Base-by-base conservation (phyloP, 129 eudicot species). In the Lactuca sativa region DNA sequence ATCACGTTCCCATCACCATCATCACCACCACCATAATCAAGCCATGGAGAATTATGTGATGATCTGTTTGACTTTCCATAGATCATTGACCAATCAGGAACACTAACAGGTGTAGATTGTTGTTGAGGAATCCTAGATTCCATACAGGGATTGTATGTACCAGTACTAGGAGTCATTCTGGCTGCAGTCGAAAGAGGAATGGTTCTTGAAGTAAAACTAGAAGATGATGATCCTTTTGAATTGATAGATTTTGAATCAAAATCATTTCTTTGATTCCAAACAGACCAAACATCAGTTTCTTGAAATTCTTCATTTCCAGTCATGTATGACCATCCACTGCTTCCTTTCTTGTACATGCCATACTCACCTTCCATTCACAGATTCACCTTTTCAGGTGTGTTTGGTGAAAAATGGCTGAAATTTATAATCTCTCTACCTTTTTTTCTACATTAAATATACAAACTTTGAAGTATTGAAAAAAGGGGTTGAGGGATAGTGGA, bases 11-110 rank as follows among this genome's bases (percentile, higher is more conserved):
- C 81, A 44, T 80, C 79, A 32, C 33, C 77, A 52, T 68, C 70
- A 59, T 52, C 75, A 62, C 77, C 74, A 15, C 40, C 76, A 59
- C 40, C 76, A 59, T 78, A 32, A 73, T 79, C 88, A 62, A 52
- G 76, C 76, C 84, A 67, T 59, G 82, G 62, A 73, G 73, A 56
- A 15, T 76, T 73, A 30, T 69, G 66, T 63, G 77, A 71, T 53
- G 73, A 59, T 21, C 69, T 82, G 62, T 72, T 85, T 6, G 88
- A 61, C 66, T 75, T 83, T 16, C 92, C 88, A 73, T 91, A 88
- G 11, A 91, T 82, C 81, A 83, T 83, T 34, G 97, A 88, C 97
- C 97, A 91, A 49, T 91, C 88, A 41, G 97, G 97, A 61, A 91
- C 74, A 71, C 61, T 85, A 3, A 88, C 85, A 12, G 97, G 97